Base-by-base conservation (phyloP, 768 basidiomycete genomes). In the Boletus sp. region DNA sequence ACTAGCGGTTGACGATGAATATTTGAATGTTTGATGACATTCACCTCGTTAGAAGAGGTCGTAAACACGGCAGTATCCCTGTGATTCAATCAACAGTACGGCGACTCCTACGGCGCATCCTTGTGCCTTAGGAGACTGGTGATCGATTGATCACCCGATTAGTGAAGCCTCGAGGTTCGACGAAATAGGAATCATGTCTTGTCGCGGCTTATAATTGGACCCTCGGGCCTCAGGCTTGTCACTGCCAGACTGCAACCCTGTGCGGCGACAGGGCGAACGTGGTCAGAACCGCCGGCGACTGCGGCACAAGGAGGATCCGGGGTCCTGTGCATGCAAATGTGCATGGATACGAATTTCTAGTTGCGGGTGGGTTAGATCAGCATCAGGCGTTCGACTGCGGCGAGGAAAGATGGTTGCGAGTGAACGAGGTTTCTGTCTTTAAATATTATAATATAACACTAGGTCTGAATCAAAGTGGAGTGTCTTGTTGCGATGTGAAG, bases 211-310 rank as follows among this genome's bases (percentile, higher is more conserved):
- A 24, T 33, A 33, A 33, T 33, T 33, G 9, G 37, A 39, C 37
- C 37, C 37, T 8, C 8, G 37, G 32, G 5, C 18, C 12, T 20
- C n/a, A 42, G 12, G 11, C 37, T 7, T 39, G 3, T 39, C 37
- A 39, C 37, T 4, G 5, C 14, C 14, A 39, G 15, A 15, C 14
- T 24, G 24, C 24, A 24, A 17, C 1, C 15, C 4, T 40, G 39
- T 40, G 39, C 44, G 48, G 37, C n/a, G 49, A 47, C 32, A 50
- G 41, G 29, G 15, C 14, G n/a, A 41, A 45, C 39, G 18, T 47
- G 54, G 37, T 20, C 58, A 36, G 30, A 46, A 55, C 58, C 48
- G 53, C 58, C 48, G 53, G 36, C 37, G 24, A 17, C 45, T 61
- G 50, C 60, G 60, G 40, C 18, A 20, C 42, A 40, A 40, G 32